Conservation (phyloP, 768 basidiomycete genomes). For the Pisolithus marmoratus region DNA sequence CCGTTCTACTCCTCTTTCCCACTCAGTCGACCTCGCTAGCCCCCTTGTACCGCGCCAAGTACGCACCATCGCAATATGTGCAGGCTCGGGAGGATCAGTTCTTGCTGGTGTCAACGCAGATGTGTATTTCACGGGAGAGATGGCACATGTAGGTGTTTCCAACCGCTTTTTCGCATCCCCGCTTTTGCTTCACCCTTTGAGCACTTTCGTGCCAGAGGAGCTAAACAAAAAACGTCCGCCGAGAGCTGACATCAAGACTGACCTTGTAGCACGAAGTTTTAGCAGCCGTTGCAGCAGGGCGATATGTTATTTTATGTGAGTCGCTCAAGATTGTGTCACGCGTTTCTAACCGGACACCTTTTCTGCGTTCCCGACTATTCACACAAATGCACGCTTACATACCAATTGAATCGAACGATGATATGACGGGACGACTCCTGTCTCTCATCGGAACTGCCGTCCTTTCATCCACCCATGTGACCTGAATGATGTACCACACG, state of each 20-base stretch:
- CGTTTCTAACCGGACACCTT: no score
- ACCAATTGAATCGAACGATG: no score
- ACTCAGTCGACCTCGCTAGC: slow-evolving; percentile 64
- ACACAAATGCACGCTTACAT: no score
- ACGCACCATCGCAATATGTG: slow-evolving; percentile 79
- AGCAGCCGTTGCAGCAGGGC: slow-evolving; percentile 69
- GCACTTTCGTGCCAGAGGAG: no score
- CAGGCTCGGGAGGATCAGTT: slow-evolving; percentile 81
- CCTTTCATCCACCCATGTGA: slow-evolving; percentile 8
- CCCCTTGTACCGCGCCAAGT: slow-evolving; percentile 32
- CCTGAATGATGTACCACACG: neutral
- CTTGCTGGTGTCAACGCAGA: slow-evolving; percentile 71
- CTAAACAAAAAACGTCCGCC: neutral
- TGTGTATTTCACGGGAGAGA: slow-evolving; percentile 89
- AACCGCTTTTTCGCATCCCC: slow-evolving; percentile 7
- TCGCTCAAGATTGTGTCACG: neutral
- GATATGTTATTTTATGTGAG: slow-evolving; percentile 81
- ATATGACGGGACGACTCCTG: neutral
- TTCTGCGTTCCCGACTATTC: no score
- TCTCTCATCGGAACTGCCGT: neutral
- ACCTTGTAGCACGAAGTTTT: slow-evolving; percentile 75
- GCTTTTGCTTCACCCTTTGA: neutral
- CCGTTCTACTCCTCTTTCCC: neutral
- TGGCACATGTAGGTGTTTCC: slow-evolving; percentile 64
- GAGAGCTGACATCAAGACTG: neutral